Percentiles rank a stretch among this genome's conserved stretches.
phyloP scores from a whole-genome alignment of 176 grass and related monocot species.

The Paspalum vaginatum region DNA sequence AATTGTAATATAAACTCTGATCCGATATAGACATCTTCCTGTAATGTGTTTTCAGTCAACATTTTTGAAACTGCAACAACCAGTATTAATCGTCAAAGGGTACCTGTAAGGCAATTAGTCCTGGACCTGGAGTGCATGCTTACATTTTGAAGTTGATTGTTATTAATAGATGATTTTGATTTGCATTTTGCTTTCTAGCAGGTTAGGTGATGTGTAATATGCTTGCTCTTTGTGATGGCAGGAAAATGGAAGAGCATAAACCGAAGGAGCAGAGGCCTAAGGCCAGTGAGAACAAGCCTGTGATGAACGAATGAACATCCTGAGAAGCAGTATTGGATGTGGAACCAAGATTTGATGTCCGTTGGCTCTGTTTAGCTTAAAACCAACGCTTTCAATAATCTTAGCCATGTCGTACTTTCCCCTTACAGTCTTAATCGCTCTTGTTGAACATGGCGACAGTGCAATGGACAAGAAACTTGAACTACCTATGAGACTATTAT shows the following conservation, averaged over 20 bases:
- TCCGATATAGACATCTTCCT: background rate
- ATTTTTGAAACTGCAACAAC: background rate
- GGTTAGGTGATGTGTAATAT: background rate
- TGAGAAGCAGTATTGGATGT: background rate
- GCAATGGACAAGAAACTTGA: slow-evolving; percentile 25
- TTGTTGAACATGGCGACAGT: slow-evolving; percentile 6
- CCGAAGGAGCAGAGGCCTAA: slow-evolving; percentile 77
- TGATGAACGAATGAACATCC: slow-evolving; percentile 71
- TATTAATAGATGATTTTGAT: background rate
- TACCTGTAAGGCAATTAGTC: background rate
- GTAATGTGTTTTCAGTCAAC: background rate
- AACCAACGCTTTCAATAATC: background rate
- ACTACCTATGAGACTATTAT: slow-evolving; percentile 34
- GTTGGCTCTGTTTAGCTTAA: slow-evolving; percentile 12
- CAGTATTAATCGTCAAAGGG: background rate
- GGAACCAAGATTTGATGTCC: background rate
- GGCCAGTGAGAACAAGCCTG: slow-evolving; percentile 74
- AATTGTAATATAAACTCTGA: background rate
- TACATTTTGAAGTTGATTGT: slow-evolving; percentile 1
- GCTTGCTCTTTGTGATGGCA: background rate
- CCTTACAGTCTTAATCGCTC: background rate
- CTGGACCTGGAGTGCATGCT: background rate
- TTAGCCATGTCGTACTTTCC: background rate
- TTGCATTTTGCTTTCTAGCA: background rate
- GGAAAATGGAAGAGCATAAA: slow-evolving; percentile 71